Evolutionary conservation across 768 basidiomycete genomes (phyloP), one percentile per base, ranked within the genome.

Genomic region (Trametes cingulata): DNA sequence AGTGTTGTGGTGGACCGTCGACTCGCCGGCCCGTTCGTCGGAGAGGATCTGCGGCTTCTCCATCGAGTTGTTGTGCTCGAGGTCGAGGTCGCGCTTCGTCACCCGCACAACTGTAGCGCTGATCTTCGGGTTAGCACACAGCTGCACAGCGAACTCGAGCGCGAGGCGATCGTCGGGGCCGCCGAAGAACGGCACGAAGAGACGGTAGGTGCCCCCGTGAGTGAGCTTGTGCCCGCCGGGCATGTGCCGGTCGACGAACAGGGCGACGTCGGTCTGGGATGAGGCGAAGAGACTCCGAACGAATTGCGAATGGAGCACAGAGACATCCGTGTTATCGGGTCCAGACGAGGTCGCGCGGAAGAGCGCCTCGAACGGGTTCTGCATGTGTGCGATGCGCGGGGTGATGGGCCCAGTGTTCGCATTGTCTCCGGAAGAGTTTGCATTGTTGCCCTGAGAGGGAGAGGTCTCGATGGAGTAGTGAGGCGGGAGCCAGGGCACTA

Each of bases 151-250:
- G 65, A 98, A 85, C 29, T 90, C 85, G 36, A 98, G 75, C 0
- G 93, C 92, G 17, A 94, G 78, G 2, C 96, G 81, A 70, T 97
- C 95, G 71, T 98, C 96, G 0, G 93, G 90, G 0, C 96, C 96
- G 22, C 96, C 96, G 71, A 93, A 91, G 82, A 98, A 98, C 0
- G 93, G 91, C 13, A 97, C 68, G 74, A 93, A 90, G 14, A 98
- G 65, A 68, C 93, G 90, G 67, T 86, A 81, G 9, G 58, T 60
- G 43, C 67, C 72, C 40, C 74, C 74, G 46, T 72, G 71, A 42
- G 63, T 60, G 0, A 68, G 64, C 33, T 68, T 52, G n/a, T 46
- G 48, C 66, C 62, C 60, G 52, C 65, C 61, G 8, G 73, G 67
- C 66, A 52, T 77, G 75, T 53, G 65, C 60, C 37, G 80, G 67